phyloP scores from a whole-genome alignment of 305 asterid species.

The Fraxinus paxiana region DNA sequence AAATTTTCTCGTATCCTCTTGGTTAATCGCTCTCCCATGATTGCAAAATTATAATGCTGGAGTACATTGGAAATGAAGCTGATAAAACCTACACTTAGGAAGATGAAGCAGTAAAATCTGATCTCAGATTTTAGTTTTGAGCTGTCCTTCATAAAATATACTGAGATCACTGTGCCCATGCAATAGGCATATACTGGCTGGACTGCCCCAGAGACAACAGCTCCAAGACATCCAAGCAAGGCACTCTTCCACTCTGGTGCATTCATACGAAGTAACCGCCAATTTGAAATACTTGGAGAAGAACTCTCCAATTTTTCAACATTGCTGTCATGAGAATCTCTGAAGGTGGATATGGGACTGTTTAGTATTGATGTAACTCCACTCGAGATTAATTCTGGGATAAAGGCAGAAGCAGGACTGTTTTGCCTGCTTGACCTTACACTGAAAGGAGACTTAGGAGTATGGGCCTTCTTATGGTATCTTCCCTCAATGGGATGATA shows the following conservation, averaged over 20 bases:
- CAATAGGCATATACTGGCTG: slow-evolving; percentile 41
- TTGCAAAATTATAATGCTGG: slow-evolving; percentile 56
- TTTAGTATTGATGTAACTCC: slow-evolving; percentile 40
- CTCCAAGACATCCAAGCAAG: slow-evolving; percentile 51
- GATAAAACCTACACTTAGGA: slow-evolving; percentile 25
- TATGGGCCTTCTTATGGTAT: slow-evolving; percentile 20
- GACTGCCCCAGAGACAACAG: slow-evolving; percentile 42
- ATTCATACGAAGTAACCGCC: slow-evolving; percentile 41
- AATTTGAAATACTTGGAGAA: slow-evolving; percentile 26
- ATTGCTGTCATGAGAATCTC: slow-evolving; percentile 24
- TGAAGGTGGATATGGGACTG: slow-evolving; percentile 33
- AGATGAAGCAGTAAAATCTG: slow-evolving; percentile 37
- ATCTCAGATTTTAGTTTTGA: slow-evolving; percentile 41
- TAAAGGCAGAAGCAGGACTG: slow-evolving; percentile 34
- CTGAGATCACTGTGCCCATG: slow-evolving; percentile 44
- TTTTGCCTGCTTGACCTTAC: slow-evolving; percentile 29
- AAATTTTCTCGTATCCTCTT: slow-evolving; percentile 29
- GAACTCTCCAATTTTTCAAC: slow-evolving; percentile 19
- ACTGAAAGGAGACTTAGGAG: slow-evolving; percentile 25
- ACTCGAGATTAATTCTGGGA: slow-evolving; percentile 26
- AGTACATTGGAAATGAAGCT: slow-evolving; percentile 43
- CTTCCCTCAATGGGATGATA: slow-evolving; percentile 12
- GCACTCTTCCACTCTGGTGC: slow-evolving; percentile 60
- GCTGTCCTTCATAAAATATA: slow-evolving; percentile 28
- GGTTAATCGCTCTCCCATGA: slow-evolving; percentile 54